phyloP scores from a whole-genome alignment of 2,329 filamentous ascomycete species.

The Gnomoniopsis sp. region DNA sequence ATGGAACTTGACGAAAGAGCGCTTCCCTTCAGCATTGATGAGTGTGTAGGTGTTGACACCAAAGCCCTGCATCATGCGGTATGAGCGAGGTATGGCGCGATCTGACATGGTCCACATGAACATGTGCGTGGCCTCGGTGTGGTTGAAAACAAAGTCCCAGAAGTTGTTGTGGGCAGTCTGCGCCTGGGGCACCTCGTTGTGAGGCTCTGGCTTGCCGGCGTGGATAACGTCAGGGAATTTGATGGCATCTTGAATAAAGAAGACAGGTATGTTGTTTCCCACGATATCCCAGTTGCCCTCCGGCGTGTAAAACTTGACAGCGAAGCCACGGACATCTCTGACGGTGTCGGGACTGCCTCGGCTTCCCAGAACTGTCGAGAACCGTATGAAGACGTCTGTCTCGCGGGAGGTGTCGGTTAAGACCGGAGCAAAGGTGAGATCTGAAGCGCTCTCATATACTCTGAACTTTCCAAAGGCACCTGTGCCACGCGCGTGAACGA shows the following conservation, averaged over 20 bases:
- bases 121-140: conserved; percentile 74
- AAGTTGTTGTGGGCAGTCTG: conserved; percentile 73
- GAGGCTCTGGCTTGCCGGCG: conserved; percentile 64
- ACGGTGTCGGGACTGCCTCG: conserved; percentile 77
- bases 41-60: conserved; percentile 78
- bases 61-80: conserved; percentile 83
- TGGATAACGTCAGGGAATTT: conserved; percentile 69
- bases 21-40: conserved; percentile 63
- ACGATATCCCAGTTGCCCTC: conserved; percentile 77
- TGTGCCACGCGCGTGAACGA: conserved; percentile 30
- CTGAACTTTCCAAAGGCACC: conserved; percentile 53
- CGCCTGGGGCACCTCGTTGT: conserved; percentile 68
- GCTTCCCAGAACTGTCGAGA: conserved; percentile 75
- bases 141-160: conserved; percentile 69
- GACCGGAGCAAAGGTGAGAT: conserved; percentile 61
- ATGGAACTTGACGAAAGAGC: conserved; percentile 74
- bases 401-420: conserved; percentile 59
- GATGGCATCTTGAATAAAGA: conserved; percentile 73
- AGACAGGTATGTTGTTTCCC: conserved; percentile 72
- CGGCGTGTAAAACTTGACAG: conserved; percentile 72
- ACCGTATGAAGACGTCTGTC: conserved; percentile 68
- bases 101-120: conserved; percentile 78
- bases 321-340: conserved; percentile 79
- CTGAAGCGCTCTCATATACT: conserved; percentile 58
- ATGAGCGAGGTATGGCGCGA: conserved; percentile 68